These are phyloP conservation scores for Xylaria arbuscula DNA, from an alignment of 2,329 filamentous ascomycete species.

Conservation along the genomic window DNA sequence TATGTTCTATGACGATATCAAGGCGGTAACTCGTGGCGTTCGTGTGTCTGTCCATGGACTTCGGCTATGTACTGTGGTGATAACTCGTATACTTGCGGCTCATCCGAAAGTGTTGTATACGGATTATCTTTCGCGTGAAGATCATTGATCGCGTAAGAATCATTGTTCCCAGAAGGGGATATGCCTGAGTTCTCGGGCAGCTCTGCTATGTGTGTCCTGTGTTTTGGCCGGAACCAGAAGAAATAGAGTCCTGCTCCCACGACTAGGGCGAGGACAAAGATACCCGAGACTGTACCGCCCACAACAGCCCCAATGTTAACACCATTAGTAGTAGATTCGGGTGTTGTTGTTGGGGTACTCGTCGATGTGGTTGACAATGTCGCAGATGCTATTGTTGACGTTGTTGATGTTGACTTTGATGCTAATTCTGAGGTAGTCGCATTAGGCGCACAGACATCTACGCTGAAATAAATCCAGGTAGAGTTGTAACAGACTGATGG, in stretches of 20 bases:
- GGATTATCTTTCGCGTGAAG: neutral
- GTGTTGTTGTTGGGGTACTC: neutral
- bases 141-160: constrained; percentile 19
- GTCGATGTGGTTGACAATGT: constrained; percentile 15
- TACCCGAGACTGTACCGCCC: constrained; percentile 28
- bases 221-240: constrained; percentile 34
- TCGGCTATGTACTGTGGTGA: constrained; percentile 34
- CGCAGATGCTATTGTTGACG: neutral
- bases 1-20: neutral
- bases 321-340: neutral
- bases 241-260: constrained; percentile 24
- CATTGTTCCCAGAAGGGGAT: neutral
- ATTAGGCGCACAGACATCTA: constrained; percentile 23
- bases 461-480: constrained; percentile 32
- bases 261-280: constrained; percentile 26
- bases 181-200: constrained; percentile 2
- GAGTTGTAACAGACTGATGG: constrained; percentile 28
- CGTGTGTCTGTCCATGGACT: constrained; percentile 26
- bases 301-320: constrained; percentile 32
- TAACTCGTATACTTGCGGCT: constrained; percentile 28
- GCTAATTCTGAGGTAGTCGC: neutral
- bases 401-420: constrained; percentile 7
- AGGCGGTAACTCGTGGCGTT: constrained; percentile 28
- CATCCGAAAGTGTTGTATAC: neutral
- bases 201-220: constrained; percentile 23